A percentile compares a stretch with the other conserved stretches of the same genome.
phyloP scores from a whole-genome alignment of 768 basidiomycete species.

The Suillus subaureus region DNA sequence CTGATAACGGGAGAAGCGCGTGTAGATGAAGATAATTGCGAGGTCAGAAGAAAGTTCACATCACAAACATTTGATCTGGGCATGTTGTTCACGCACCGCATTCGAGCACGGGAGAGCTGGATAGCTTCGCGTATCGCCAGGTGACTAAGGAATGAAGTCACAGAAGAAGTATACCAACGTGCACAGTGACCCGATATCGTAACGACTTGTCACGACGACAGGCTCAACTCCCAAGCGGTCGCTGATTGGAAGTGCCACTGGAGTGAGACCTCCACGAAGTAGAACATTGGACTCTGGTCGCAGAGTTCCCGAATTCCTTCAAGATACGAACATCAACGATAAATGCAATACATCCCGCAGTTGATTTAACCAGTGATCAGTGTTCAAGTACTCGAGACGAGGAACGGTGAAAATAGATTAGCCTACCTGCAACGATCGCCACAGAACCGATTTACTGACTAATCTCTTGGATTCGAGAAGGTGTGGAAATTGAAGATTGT shows the following conservation, averaged over 20 bases:
- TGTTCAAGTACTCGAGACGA: neutral
- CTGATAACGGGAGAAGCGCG: neutral
- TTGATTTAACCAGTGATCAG: neutral
- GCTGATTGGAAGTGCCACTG: neutral
- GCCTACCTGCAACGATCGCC: neutral
- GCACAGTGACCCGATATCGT: neutral
- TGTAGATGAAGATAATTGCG: neutral
- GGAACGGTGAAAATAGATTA: neutral
- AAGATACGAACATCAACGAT: neutral
- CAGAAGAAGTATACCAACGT: neutral
- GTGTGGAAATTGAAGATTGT: neutral
- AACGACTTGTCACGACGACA: neutral
- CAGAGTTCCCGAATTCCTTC: neutral
- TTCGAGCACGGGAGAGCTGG: neutral
- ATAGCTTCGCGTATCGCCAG: neutral
- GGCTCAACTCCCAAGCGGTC: neutral
- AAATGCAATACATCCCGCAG: neutral
- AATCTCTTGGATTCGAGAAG: neutral
- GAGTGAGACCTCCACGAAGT: neutral
- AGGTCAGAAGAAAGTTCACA: neutral
- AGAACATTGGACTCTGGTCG: neutral
- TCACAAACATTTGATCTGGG: neutral
- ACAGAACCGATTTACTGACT: neutral
- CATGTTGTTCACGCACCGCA: neutral
- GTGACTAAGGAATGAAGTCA: neutral